Evolutionary conservation across 2,329 filamentous ascomycete genomes (phyloP), one percentile per base, ranked within the genome.

Genomic region (Fusarium concolor): DNA sequence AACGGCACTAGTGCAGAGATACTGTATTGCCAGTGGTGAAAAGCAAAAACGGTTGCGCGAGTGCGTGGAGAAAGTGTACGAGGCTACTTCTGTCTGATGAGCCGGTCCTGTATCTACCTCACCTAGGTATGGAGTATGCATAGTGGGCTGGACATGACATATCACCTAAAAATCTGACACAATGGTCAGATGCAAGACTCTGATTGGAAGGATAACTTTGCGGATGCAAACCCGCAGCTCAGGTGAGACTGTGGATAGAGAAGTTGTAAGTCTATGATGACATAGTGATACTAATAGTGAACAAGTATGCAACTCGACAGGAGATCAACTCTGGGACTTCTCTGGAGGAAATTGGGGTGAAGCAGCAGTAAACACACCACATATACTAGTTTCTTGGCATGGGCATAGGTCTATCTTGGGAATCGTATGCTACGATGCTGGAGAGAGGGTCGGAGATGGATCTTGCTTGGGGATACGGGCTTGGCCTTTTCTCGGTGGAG

Each of bases 11-110:
- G 61, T 29, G 62, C 35, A 38, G 29, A 51, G 22, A 24, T 24
- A 24, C 22, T 24, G 22, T 35, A 51, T 62, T 33, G 54, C 51
- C 43, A 20, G 44, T 43, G 38, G 29, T 39, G 18, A 71, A 58
- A 71, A 70, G 68, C 68, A 68, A 73, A 58, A 28, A 49, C 38
- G 24, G 22, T 33, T 54, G 56, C 7, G 43, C 46, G 18, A 66
- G 45, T 54, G 43, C 42, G 33, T 57, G 57, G 56, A 67, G 60
- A 57, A 60, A 46, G 14, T 50, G 47, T 52, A 47, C 44, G 55
- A 50, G 57, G 59, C 56, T 44, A 52, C 60, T 58, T 56, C 62
- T 70, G 66, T 72, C 59, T 74, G 72, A 73, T 72, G 73, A 74
- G 70, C 45, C 55, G 50, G 66, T 70, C 20, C 28, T 39, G 29